These are phyloP conservation scores for Colletotrichum filicis DNA, from an alignment of 2,329 filamentous ascomycete genomes.

Conservation along the genomic window DNA sequence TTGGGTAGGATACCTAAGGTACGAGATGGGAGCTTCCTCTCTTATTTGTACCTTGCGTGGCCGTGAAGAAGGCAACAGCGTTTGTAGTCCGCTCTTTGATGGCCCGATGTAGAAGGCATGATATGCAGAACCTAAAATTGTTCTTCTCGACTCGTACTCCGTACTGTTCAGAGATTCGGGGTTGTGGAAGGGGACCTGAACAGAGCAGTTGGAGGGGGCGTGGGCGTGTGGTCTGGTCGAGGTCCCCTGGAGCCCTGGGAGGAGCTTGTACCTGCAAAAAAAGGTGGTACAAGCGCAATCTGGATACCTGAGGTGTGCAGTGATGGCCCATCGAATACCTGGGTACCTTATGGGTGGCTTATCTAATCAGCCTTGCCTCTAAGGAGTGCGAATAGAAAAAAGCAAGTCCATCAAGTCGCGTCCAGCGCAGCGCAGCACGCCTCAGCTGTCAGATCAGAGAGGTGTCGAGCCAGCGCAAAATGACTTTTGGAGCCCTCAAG, in stretches of 20 bases:
- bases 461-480: not conserved
- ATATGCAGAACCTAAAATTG: not conserved
- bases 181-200: constrained; percentile 3
- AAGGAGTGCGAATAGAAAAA: constrained; percentile 28
- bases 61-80: not conserved
- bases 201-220: constrained; percentile 23
- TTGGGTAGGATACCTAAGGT: not conserved
- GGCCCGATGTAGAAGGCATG: not conserved
- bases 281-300: constrained; percentile 28
- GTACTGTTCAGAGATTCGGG: not conserved
- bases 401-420: not conserved
- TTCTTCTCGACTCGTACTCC: not conserved
- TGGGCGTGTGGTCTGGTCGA: not conserved
- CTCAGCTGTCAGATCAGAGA: not conserved
- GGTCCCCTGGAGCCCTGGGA: not conserved
- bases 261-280: constrained; percentile 12
- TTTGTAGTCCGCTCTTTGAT: not conserved
- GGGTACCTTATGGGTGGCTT: not conserved
- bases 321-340: not conserved
- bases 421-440: not conserved
- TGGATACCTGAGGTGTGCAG: not conserved
- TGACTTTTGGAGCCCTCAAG: not conserved
- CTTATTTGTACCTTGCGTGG: not conserved
- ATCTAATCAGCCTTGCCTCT: not conserved
- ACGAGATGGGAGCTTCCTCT: not conserved